Evolutionary conservation across 345 rosid species (phyloP), one percentile per base, ranked within the genome.

Genomic region (Eucalyptus polyanthemos): DNA sequence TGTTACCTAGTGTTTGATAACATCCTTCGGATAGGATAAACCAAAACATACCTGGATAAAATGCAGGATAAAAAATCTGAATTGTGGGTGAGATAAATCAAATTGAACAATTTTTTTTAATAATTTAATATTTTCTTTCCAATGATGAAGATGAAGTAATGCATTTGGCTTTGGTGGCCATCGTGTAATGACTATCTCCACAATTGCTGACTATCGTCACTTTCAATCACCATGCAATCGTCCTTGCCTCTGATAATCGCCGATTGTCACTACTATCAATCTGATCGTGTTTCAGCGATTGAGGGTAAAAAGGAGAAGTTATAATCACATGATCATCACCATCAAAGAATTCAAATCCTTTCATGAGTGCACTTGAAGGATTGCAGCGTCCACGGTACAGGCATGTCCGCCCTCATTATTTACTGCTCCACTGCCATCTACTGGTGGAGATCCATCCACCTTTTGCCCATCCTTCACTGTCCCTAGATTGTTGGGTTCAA

Each of bases 11-110:
- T 22, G 13, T 24, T 56, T 56, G 13, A 1, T 56, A 24, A 9
- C 13, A 22, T 56, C 13, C 29, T 56, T 56, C 13, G 29, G 1
- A 24, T 56, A 0, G 62, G 62, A 56, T 56, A 5, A 56, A 56
- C 5, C 1, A 53, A 1, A 4, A 53, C 58, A 53, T 9, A 24
- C 13, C 0, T 24, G 3, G 6, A 56, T 56, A 22, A 54, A 54
- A 22, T 0, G 11, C 27, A 22, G 60, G 60, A 54, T 56, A 24
- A 24, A 56, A 56, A 56, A 22, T 24, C 29, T 22, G 62, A 25
- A 22, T 10, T 8, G 4, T 0, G 6, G 29, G 6, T 56, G 6
- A 13, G 62, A 56, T 56, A 56, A 56, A 24, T 56, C 62, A 22
- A 25, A 56, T 56, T 24, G 29, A 25, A 56, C 29, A 56, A 56